Evolutionary conservation across 1,284 basidiomycete species (phyloP).

Genomic region (Apiotrichum gracile): DNA sequence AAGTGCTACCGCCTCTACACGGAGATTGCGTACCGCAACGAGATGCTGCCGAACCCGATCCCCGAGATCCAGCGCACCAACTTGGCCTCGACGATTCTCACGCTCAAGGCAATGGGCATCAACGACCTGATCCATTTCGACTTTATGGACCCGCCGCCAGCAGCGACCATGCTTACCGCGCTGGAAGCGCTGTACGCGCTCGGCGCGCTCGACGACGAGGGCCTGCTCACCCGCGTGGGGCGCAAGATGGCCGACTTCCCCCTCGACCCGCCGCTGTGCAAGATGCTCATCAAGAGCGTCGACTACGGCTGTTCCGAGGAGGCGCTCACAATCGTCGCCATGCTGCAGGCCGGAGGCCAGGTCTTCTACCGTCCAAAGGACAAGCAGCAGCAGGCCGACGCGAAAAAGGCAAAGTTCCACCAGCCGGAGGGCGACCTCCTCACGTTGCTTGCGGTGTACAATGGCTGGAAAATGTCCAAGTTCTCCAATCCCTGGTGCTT

Average conservation of each 20-base stretch:
- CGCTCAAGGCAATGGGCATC: slow-evolving; percentile 98
- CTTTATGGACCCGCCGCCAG: slow-evolving; percentile 98
- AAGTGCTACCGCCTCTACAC: slow-evolving; percentile 98
- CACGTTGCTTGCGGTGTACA: slow-evolving; percentile 92
- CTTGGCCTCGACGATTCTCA: slow-evolving; percentile 83
- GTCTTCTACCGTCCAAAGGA: slow-evolving; percentile 98
- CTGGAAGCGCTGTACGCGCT: slow-evolving; percentile 90
- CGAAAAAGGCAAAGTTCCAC: slow-evolving; percentile 52
- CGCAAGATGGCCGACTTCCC: slow-evolving; percentile 99
- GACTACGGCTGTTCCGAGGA: slow-evolving; percentile 96
- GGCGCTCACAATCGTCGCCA: slow-evolving; percentile 92
- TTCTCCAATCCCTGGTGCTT: slow-evolving; percentile 97
- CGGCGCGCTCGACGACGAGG: slow-evolving; percentile 94
- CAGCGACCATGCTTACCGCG: slow-evolving; percentile 84
- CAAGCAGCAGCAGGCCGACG: slow-evolving; percentile 88
- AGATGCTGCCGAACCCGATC: slow-evolving; percentile 96
- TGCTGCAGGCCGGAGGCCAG: slow-evolving; percentile 86
- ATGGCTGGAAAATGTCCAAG: slow-evolving; percentile 93
- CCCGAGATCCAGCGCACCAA: slow-evolving; percentile 98
- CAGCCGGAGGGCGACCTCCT: slow-evolving; percentile 91
- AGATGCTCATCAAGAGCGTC: slow-evolving; percentile 98
- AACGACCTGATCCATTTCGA: slow-evolving; percentile 97
- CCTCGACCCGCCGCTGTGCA: slow-evolving; percentile 91
- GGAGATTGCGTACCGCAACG: slow-evolving; percentile 94
- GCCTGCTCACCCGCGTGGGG: slow-evolving; percentile 84